These are phyloP conservation scores for Atkinsonella texensis DNA, from an alignment of 2,329 filamentous ascomycete species.

Conservation along the genomic window DNA sequence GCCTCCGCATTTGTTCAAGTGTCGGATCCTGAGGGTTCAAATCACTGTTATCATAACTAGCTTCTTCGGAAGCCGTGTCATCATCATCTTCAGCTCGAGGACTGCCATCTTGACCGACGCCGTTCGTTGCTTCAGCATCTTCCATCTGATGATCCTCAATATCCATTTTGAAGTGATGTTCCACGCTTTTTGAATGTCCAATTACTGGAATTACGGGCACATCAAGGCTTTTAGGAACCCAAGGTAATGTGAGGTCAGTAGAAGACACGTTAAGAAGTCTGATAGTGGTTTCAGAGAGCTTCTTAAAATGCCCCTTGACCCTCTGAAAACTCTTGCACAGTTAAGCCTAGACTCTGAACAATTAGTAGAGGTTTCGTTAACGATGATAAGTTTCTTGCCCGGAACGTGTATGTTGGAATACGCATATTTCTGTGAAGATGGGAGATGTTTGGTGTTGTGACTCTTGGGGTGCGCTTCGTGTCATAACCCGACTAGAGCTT, in stretches of 20 bases:
- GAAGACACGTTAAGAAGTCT: neutral
- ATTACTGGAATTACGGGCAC: neutral
- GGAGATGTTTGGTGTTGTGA: too few species aligned
- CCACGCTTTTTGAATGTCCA: slow-evolving; percentile 4
- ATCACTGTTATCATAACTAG: slow-evolving; percentile 22
- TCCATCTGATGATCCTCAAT: slow-evolving; percentile 31
- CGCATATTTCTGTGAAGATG: neutral
- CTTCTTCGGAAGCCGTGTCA: slow-evolving; percentile 21
- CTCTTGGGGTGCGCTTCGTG: too few species aligned
- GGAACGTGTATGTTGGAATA: neutral
- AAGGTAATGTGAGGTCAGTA: neutral
- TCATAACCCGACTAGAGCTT: too few species aligned
- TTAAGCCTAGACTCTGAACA: neutral
- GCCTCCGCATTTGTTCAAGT: slow-evolving; percentile 26
- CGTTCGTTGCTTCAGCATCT: slow-evolving; percentile 24
- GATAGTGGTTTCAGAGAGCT: neutral
- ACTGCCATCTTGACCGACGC: slow-evolving; percentile 9
- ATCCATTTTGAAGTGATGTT: slow-evolving; percentile 24
- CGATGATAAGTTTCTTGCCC: neutral
- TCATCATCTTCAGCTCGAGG: slow-evolving; percentile 16
- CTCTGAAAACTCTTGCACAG: neutral
- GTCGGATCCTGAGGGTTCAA: slow-evolving; percentile 25
- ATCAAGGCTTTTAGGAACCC: neutral
- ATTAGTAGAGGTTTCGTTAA: neutral
- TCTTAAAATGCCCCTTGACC: neutral